These are phyloP conservation scores for Datisca glomerata DNA, from an alignment of 306 rosid species.

Conservation along the genomic window DNA sequence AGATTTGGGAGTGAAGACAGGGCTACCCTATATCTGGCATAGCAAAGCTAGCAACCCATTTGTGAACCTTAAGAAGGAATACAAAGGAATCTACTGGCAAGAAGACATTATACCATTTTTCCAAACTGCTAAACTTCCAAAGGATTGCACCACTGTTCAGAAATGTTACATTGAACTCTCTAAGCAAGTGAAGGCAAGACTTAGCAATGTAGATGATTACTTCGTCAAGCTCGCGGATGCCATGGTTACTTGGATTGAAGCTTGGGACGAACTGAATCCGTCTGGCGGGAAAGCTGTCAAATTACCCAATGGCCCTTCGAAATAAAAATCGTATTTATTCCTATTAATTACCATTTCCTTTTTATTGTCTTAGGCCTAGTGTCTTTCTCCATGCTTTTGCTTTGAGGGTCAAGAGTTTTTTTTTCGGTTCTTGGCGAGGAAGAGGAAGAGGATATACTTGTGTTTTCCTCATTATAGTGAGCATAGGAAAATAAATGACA, in stretches of 20 bases:
- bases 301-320: conserved; percentile 21
- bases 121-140: conserved; percentile 50
- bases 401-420: not conserved
- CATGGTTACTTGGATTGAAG: conserved; percentile 90
- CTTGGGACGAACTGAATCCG: conserved; percentile 72
- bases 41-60: conserved; percentile 98
- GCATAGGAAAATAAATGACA: too few species aligned
- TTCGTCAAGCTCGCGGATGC: conserved; percentile 69
- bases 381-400: conserved; percentile 3
- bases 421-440: too few species aligned
- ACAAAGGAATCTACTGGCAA: conserved; percentile 88
- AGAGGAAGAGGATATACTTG: too few species aligned
- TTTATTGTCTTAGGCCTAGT: too few species aligned
- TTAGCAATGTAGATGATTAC: conserved; percentile 48
- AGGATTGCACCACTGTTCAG: conserved; percentile 58
- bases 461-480: too few species aligned
- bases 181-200: conserved; percentile 65
- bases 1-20: conserved; percentile 75
- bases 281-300: conserved; percentile 22
- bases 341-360: too few species aligned
- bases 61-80: conserved; percentile 78
- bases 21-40: conserved; percentile 91
- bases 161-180: conserved; percentile 82
- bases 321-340: too few species aligned
- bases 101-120: conserved; percentile 81